Evolutionary conservation across 495 filamentous ascomycete genomes (phyloP), one percentile per base, ranked within the genome.

Genomic region (Filosporella fistucella): DNA sequence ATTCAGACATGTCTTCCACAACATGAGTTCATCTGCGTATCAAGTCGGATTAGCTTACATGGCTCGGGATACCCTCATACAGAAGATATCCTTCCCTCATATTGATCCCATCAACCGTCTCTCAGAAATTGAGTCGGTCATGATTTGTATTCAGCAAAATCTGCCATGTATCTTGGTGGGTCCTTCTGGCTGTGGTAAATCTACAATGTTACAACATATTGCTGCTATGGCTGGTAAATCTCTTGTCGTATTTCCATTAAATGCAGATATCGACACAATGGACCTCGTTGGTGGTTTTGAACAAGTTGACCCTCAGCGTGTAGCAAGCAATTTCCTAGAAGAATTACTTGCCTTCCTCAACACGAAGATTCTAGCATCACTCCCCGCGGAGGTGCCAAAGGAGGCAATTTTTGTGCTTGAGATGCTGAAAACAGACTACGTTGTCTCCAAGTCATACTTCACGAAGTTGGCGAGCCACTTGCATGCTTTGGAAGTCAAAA

Each of bases 211-310:
- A 16, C 70, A 80, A 30, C 83, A 89, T 41, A 68, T 96, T n/a
- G 91, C 94, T 14, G 80, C 84, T 26, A 57, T 85, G 22, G 74
- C 76, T 44, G 91, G 93, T 21, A 83, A 82, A 32, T 68, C 77
- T 4, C 65, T 96, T 11, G 75, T 87, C 33, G 83, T 86, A 33
- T 82, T 96, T 44, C 78, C 90, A 10, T 71, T 97, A 56, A 96
- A 94, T 63, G 80, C 88, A 3, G 94, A 97, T 52, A 87, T 91
- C 39, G 94, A 99, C 64, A 88, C 91, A 13, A 96, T 91, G 81
- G 94, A 99, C 60, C 75, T 99, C 18, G 85, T 99, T 42, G 94
- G 94, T 54, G 90, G 93, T 0, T 99, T 94, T 60, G 94, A 97
- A 59, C 94, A 99, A 65, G 82, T 88, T 26, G 90, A 97, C 62